phyloP scores from a whole-genome alignment of 805 yeast species.

The Candida easanensis region DNA sequence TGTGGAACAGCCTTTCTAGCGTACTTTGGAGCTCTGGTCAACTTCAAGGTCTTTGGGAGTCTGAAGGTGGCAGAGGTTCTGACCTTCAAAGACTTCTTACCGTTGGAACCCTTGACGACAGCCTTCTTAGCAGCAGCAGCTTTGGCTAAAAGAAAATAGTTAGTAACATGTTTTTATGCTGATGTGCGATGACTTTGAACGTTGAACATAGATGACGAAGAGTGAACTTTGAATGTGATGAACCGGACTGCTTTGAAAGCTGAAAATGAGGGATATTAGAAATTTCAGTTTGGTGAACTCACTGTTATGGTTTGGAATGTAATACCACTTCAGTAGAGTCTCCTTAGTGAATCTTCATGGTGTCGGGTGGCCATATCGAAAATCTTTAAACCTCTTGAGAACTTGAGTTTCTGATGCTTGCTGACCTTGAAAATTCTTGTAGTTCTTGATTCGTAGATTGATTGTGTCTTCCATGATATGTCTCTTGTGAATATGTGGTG shows the following conservation, averaged over 20 bases:
- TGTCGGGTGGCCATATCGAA: too few relatives aligned
- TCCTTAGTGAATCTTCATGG: background rate
- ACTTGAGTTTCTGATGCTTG: too few relatives aligned
- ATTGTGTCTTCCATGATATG: background rate
- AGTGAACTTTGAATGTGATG: background rate
- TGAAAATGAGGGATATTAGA: too few relatives aligned
- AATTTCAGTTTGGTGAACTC: too few relatives aligned
- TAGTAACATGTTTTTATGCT: slow-evolving; percentile 47
- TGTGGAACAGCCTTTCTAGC: slow-evolving; percentile 96
- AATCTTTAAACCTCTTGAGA: too few relatives aligned
- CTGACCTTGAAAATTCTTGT: too few relatives aligned
- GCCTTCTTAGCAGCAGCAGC: slow-evolving; percentile 99
- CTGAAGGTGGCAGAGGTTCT: slow-evolving; percentile 95
- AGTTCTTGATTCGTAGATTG: background rate
- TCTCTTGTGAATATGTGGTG: background rate
- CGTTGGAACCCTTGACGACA: slow-evolving; percentile 95
- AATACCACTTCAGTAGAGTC: too few relatives aligned
- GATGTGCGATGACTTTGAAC: background rate
- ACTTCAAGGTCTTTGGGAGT: slow-evolving; percentile 94
- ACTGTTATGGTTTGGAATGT: too few relatives aligned
- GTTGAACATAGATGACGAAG: background rate
- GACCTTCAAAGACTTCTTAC: slow-evolving; percentile 85
- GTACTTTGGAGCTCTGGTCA: slow-evolving; percentile 93
- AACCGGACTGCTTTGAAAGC: too few relatives aligned
- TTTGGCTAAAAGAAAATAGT: slow-evolving; percentile 43